Conservation (phyloP, 805 yeast species). For the Kuraishia cidri region DNA sequence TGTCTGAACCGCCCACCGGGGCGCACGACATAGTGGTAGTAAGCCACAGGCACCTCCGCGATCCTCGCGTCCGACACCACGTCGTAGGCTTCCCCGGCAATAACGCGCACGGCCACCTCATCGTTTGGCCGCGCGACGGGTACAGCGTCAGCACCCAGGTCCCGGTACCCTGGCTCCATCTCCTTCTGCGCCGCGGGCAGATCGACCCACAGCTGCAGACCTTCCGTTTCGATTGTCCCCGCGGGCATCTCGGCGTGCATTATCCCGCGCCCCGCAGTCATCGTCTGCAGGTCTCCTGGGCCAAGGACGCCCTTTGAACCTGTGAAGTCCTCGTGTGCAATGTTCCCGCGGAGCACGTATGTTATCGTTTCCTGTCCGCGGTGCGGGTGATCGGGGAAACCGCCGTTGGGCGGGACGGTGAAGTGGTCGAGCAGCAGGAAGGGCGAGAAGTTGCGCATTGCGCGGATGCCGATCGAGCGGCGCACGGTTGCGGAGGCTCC, state of each 20-base stretch:
- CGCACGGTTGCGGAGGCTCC: conserved; percentile 84
- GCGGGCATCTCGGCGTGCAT: conserved; percentile 86
- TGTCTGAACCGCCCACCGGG: conserved; percentile 62
- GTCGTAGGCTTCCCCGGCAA: conserved; percentile 71
- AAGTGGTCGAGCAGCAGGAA: conserved; percentile 80
- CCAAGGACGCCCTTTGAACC: conserved; percentile 68
- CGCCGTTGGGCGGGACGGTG: conserved; percentile 52
- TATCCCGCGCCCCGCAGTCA: conserved; percentile 89
- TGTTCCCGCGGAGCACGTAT: conserved; percentile 50
- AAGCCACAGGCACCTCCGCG: conserved; percentile 76
- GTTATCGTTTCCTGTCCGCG: conserved; percentile 80
- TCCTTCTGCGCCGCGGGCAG: conserved; percentile 57
- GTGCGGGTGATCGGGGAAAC: conserved; percentile 81
- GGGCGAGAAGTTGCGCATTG: conserved; percentile 70
- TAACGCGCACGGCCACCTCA: conserved; percentile 57
- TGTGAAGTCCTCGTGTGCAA: conserved; percentile 82
- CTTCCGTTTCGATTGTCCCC: conserved; percentile 41
- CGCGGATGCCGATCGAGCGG: conserved; percentile 65
- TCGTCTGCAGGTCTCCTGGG: conserved; percentile 83
- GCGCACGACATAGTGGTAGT: conserved; percentile 53
- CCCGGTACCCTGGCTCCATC: conserved; percentile 69
- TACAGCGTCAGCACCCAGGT: conserved; percentile 58
- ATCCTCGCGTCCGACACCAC: conserved; percentile 61
- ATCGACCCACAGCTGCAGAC: conserved; percentile 87
- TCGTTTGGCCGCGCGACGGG: conserved; percentile 62